Evolutionary conservation across 371 early-diverging fungal genomes (phyloP), one percentile per base, ranked within the genome.

Genomic region (Rhizopus stolonifer): DNA sequence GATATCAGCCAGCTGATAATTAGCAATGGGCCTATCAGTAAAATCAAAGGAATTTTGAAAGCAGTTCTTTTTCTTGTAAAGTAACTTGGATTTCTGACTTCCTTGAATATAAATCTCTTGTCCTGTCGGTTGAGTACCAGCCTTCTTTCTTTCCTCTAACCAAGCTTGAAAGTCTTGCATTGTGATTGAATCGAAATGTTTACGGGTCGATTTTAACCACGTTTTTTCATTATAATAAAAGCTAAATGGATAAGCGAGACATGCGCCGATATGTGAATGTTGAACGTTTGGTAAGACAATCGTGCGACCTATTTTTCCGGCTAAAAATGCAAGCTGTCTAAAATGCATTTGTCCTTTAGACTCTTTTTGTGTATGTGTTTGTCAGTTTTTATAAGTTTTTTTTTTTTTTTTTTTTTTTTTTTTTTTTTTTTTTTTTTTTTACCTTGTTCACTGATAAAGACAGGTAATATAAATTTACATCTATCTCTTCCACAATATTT

Each of bases 381-480:
- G n/a, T n/a, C n/a, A n/a, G n/a, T n/a, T n/a, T n/a, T n/a, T n/a
- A n/a, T n/a, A n/a, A n/a, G n/a, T 25, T 25, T n/a, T 18, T 15
- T 40, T 14, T n/a, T 49, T 10, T 9, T 23, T 2, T 14, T 11
- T 14, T 14, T 14, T 11, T n/a, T 4, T 8, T 36, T 15, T 7
- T 5, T 1, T 15, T n/a, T 1, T 22, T 33, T 10, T n/a, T 15
- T 15, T 36, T 15, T 11, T 36, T 1, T n/a, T 15, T 15, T 61
- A 74, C 74, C 74, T 74, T 74, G 74, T 34, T 74, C 74, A 2
- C 64, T 61, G 19, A 70, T 67, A 3, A 59, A 49, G 1, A 70
- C 25, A 15, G 71, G 71, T 15, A 70, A 36, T 2, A 70, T 11
- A 46, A 70, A 70, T 19, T 51, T 45, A 26, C 71, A 70, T 58